phyloP scores from a whole-genome alignment of 257 asterid genomes.

The Solanum raphanifolium region DNA sequence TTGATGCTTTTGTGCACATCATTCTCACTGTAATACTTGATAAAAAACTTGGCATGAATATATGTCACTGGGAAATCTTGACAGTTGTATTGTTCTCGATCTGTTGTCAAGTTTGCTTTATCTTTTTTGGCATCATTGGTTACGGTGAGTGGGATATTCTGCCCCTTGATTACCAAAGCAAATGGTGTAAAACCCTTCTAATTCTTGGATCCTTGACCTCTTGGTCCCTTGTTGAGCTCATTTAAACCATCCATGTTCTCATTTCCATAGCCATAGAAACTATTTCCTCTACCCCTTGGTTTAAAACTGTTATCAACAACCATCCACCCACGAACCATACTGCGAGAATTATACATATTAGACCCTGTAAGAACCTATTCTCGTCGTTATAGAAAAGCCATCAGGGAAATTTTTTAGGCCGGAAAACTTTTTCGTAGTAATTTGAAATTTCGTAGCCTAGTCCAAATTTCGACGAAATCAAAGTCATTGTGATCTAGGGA shows the following conservation, averaged over 20 bases:
- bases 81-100: slow-evolving; percentile 42
- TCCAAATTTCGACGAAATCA: too few species aligned
- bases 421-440: too few species aligned
- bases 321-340: slow-evolving; percentile 45
- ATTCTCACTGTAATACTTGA: slow-evolving; percentile 47
- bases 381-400: too few species aligned
- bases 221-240: slow-evolving; percentile 68
- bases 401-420: too few species aligned
- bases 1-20: slow-evolving; percentile 64
- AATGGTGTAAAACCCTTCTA: slow-evolving; percentile 36
- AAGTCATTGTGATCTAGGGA: too few species aligned
- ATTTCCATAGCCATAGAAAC: slow-evolving; percentile 28
- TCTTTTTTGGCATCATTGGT: slow-evolving; percentile 26
- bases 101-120: slow-evolving; percentile 16
- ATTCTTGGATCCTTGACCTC: slow-evolving; percentile 39
- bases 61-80: slow-evolving; percentile 42
- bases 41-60: slow-evolving; percentile 39
- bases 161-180: slow-evolving; percentile 47
- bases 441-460: too few species aligned
- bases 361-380: not conserved
- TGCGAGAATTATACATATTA: slow-evolving; percentile 32
- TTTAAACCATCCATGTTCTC: slow-evolving; percentile 53
- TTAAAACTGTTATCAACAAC: slow-evolving; percentile 39
- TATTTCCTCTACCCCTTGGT: slow-evolving; percentile 51
- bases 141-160: slow-evolving; percentile 31